phyloP scores from a whole-genome alignment of 106 monocot species.

The Chionographis japonica region DNA sequence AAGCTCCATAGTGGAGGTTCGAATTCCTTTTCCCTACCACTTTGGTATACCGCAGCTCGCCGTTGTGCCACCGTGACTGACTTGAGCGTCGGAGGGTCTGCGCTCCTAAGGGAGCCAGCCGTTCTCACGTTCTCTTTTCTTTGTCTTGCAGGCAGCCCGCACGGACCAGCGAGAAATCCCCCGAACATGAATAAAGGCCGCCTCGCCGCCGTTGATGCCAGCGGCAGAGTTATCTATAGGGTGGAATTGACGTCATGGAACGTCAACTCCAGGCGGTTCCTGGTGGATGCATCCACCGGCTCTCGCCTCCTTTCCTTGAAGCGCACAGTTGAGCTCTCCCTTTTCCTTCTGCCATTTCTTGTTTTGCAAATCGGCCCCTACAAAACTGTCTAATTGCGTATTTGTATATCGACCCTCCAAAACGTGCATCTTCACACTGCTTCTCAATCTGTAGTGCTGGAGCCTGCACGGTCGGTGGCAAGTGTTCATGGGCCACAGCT shows the following conservation, averaged over 20 bases:
- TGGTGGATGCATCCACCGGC: not conserved
- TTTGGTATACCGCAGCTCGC: too few species aligned
- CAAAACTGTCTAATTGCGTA: not conserved
- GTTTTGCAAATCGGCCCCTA: not conserved
- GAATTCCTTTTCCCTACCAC: too few species aligned
- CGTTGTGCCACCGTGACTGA: too few species aligned
- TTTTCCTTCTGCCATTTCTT: not conserved
- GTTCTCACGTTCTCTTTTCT: too few species aligned
- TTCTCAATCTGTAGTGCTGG: not conserved
- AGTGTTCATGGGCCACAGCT: conserved; percentile 1
- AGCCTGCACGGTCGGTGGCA: not conserved
- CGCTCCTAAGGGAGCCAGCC: too few species aligned
- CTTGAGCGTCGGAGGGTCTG: too few species aligned
- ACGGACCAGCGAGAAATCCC: too few species aligned
- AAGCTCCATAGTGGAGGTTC: too few species aligned
- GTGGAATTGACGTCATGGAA: not conserved
- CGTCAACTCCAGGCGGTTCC: not conserved
- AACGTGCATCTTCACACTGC: not conserved
- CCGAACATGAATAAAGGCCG: too few species aligned
- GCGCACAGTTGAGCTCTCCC: not conserved
- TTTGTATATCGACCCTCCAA: not conserved
- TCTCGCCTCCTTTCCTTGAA: conserved; percentile 1
- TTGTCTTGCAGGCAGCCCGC: too few species aligned
- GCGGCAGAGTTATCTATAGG: not conserved
- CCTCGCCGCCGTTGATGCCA: not conserved